Percentiles rank a stretch among this genome's conserved stretches.
phyloP scores from a whole-genome alignment of 768 basidiomycete species.

The Serendipita sp. region DNA sequence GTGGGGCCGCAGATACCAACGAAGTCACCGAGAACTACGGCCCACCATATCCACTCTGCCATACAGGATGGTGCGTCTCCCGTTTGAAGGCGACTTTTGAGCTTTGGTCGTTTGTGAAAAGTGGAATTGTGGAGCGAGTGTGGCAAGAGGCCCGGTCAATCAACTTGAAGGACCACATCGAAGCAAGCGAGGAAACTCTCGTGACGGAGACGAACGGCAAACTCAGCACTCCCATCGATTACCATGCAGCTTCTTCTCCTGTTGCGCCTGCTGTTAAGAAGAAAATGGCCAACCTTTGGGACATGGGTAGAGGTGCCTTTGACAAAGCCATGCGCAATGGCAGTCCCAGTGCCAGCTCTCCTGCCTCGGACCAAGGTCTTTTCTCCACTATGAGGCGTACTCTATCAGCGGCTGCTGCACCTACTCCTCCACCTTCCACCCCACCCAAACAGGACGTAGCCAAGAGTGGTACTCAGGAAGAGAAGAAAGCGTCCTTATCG shows the following conservation, averaged over 20 bases:
- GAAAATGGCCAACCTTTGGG: neutral
- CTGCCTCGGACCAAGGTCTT: neutral
- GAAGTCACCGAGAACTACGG: neutral
- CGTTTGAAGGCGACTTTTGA: constrained; percentile 74
- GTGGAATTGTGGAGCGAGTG: constrained; percentile 64
- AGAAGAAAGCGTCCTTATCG: constrained; percentile 18
- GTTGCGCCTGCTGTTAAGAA: neutral
- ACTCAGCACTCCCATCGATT: constrained; percentile 21
- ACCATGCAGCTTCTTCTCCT: constrained; percentile 7
- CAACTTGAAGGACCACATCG: neutral
- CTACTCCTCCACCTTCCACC: too few relatives aligned
- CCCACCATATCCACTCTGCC: constrained; percentile 66
- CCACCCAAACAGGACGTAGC: constrained; percentile 36
- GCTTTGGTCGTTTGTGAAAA: constrained; percentile 77
- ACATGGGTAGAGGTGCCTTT: neutral
- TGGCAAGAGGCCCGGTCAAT: constrained; percentile 58
- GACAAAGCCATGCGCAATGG: neutral
- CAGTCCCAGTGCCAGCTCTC: neutral
- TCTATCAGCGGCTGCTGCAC: neutral
- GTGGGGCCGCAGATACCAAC: constrained; percentile 23
- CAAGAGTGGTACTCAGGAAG: constrained; percentile 41
- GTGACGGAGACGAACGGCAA: constrained; percentile 10
- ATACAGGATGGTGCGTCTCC: constrained; percentile 70
- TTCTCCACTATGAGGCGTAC: neutral
- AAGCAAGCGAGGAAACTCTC: too few relatives aligned